Evolutionary conservation across 441 rosid species (phyloP), one percentile per base, ranked within the genome.

Genomic region (Pelargonium fulgidum): DNA sequence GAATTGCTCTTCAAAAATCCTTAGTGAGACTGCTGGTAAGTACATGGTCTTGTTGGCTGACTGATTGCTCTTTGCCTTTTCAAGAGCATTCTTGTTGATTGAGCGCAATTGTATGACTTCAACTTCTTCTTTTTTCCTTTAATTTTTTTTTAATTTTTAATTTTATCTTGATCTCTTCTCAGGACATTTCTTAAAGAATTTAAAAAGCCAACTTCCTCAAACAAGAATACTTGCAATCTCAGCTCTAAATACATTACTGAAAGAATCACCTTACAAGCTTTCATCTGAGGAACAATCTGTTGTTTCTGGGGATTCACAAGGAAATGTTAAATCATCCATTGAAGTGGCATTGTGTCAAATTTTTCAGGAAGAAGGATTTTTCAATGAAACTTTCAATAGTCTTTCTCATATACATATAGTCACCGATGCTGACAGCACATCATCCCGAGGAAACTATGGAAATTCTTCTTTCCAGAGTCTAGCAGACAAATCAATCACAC

Each of bases 191-290:
- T 80, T 95, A 61, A 95, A 87, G 85, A 95, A 85, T 80, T 82
- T 95, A 72, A 95, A 89, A 77, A 95, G 99, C 79, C 98, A 95
- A 72, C 99, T 95, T 83, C 99, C 98, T 71, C 99, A 95, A 83
- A 92, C 97, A 63, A 95, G 99, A 82, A 89, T 95, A 77, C 95
- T 95, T 74, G 96, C 99, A 75, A 95, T 95, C 66, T 92, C 99
- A n/a, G 99, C 99, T 68, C 81, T 95, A 68, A 95, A 95, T 79
- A 95, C 86, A 19, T 84, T 95, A 70, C 78, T 95, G 73, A 92
- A 91, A 88, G 99, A 92, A 75, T 95, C 99, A 39, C 96, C 99
- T 74, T 87, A 95, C 73, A 95, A 91, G 79, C 75, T 86, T 70
- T 78, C 85, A 66, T 75, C 79, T 62, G 90, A 86, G 79, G 85